Conservation (phyloP, 2,329 filamentous ascomycete genomes). For the Diaporthe longicolla region DNA sequence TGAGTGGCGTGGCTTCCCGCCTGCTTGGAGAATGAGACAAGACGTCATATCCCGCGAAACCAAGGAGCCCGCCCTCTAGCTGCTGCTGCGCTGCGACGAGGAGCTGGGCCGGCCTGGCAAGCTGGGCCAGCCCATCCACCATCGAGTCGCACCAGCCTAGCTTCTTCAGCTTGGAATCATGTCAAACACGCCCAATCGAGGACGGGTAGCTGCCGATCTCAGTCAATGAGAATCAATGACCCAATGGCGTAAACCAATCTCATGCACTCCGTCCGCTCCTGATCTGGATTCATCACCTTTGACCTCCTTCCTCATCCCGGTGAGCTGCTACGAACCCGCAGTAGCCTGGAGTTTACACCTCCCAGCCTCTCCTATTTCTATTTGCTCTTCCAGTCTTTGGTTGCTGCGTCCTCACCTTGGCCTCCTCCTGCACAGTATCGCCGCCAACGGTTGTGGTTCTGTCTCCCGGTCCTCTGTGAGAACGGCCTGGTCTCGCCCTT, state of each 20-base stretch:
- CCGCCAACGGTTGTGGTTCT: neutral
- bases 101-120: neutral
- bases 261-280: constrained; percentile 12
- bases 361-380: constrained; percentile 24
- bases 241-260: constrained; percentile 28
- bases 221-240: constrained; percentile 26
- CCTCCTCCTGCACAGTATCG: neutral
- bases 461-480: neutral
- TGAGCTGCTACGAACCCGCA: neutral
- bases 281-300: constrained; percentile 9
- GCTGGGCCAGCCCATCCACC: neutral
- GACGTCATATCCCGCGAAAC: constrained; percentile 29
- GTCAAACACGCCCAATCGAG: constrained; percentile 25
- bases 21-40: constrained; percentile 21
- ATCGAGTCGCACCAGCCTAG: constrained; percentile 31
- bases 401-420: neutral
- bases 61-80: constrained; percentile 27
- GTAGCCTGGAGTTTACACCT: constrained; percentile 7
- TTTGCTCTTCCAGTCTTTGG: neutral
- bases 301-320: neutral
- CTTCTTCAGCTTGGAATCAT: constrained; percentile 28
- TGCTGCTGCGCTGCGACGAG: neutral
- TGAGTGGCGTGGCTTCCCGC: constrained; percentile 33
- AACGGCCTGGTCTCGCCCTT: neutral
- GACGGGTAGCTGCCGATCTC: constrained; percentile 19